These are phyloP conservation scores for Talaromyces sp. DNA, from an alignment of 2,329 filamentous ascomycete species.

Conservation along the genomic window DNA sequence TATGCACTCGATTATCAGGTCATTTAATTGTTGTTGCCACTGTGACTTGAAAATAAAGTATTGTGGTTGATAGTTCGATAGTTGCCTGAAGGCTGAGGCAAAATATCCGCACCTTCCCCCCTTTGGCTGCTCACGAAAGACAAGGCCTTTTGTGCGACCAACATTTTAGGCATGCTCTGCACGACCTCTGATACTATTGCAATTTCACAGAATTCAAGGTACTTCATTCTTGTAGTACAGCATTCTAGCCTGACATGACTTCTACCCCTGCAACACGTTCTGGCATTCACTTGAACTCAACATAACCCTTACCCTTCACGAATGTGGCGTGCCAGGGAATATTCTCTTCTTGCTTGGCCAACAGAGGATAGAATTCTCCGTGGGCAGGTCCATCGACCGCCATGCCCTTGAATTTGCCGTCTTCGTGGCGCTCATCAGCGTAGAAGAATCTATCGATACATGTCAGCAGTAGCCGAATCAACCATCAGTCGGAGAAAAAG, in stretches of 20 bases:
- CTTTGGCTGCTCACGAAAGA: not conserved
- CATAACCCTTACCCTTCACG: constrained; percentile 11
- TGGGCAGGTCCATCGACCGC: constrained; percentile 12
- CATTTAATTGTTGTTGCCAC: not conserved
- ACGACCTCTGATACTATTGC: not conserved
- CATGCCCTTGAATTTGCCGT: constrained; percentile 15
- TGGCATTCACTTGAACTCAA: not conserved
- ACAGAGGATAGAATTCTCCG: constrained; percentile 9
- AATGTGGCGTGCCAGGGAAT: constrained; percentile 11
- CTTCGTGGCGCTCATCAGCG: constrained; percentile 11
- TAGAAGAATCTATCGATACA: constrained; percentile 8
- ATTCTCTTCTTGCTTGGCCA: constrained; percentile 1
- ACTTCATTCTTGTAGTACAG: not conserved
- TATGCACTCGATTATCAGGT: not conserved
- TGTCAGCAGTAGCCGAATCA: not conserved
- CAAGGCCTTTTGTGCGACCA: not conserved
- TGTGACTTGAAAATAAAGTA: not conserved
- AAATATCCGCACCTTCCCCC: not conserved
- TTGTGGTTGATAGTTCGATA: not conserved
- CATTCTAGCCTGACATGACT: not conserved
- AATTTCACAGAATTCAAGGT: not conserved
- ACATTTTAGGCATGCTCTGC: not conserved
- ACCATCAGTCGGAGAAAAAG: too few species aligned
- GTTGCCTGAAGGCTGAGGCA: not conserved
- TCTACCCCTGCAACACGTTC: not conserved